These are phyloP conservation scores for Solanum raphanifolium DNA, from an alignment of 257 asterid genomes.

Conservation along the genomic window DNA sequence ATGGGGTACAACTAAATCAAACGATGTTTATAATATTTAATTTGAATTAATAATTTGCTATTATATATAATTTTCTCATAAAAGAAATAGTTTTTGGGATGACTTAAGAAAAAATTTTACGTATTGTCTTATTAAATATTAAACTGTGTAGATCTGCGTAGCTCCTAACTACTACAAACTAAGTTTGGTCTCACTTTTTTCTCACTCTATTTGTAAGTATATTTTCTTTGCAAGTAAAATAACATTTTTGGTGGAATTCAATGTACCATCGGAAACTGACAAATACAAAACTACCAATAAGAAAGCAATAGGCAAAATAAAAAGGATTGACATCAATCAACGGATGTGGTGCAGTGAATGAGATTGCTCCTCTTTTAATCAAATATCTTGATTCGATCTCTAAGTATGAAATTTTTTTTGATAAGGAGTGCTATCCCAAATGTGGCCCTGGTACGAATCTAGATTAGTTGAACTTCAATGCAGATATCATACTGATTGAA, in stretches of 20 bases:
- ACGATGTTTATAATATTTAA: no score
- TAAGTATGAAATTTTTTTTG: no score
- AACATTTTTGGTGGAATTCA: background rate
- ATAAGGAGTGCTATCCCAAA: background rate
- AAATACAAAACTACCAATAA: background rate
- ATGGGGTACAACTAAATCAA: no score
- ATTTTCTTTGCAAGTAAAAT: background rate
- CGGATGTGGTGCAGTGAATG: no score
- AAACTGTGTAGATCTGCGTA: background rate
- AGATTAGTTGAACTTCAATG: no score
- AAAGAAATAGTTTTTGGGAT: background rate
- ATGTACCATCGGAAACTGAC: background rate
- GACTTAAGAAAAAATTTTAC: no score
- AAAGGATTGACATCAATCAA: background rate
- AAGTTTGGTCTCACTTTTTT: background rate
- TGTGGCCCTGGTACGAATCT: rapidly evolving
- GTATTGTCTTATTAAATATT: background rate
- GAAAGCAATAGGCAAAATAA: background rate
- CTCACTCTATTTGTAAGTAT: background rate
- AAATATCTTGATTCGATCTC: rapidly evolving
- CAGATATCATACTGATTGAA: background rate
- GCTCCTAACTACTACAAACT: background rate
- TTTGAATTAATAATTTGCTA: no score
- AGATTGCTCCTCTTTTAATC: background rate
- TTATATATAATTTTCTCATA: no score